These are phyloP conservation scores for Ceriops decandra DNA, from an alignment of 345 rosid genomes.

Conservation along the genomic window DNA sequence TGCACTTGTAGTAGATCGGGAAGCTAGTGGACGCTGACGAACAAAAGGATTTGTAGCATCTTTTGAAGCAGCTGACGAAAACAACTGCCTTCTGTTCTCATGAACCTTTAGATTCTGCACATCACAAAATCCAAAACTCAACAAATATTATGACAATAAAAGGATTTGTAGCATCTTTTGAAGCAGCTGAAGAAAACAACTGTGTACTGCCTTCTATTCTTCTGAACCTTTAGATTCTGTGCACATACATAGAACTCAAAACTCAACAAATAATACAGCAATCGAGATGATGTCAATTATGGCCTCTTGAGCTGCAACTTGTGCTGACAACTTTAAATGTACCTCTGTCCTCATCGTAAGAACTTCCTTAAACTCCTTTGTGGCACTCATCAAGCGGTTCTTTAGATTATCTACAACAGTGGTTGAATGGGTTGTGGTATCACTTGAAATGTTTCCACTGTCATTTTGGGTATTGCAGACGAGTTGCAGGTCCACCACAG, in stretches of 20 bases:
- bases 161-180: constrained; percentile 69
- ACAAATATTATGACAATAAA: constrained; percentile 13
- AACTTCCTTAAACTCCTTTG: constrained; percentile 83
- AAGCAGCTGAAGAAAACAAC: constrained; percentile 58
- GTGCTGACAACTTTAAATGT: not conserved
- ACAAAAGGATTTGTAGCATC: constrained; percentile 68
- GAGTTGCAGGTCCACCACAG: constrained; percentile 70
- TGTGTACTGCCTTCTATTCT: constrained; percentile 53
- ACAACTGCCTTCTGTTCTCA: constrained; percentile 72
- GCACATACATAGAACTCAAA: no score
- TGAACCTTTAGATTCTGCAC: constrained; percentile 72
- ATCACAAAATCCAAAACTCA: constrained; percentile 1
- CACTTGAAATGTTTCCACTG: constrained; percentile 55
- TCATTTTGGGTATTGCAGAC: constrained; percentile 58
- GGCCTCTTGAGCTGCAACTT: not conserved
- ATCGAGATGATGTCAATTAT: no score
- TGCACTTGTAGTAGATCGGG: constrained; percentile 45
- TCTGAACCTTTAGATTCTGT: constrained; percentile 77
- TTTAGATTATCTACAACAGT: constrained; percentile 76
- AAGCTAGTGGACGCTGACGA: constrained; percentile 74
- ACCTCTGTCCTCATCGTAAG: constrained; percentile 88
- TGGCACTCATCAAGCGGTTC: constrained; percentile 72
- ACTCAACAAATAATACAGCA: no score
- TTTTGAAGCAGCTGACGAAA: constrained; percentile 65
- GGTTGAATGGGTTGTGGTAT: constrained; percentile 62